A percentile compares a stretch with the other conserved stretches of the same genome.
phyloP scores from a whole-genome alignment of 306 rosid species.

The Clitoria ternatea region DNA sequence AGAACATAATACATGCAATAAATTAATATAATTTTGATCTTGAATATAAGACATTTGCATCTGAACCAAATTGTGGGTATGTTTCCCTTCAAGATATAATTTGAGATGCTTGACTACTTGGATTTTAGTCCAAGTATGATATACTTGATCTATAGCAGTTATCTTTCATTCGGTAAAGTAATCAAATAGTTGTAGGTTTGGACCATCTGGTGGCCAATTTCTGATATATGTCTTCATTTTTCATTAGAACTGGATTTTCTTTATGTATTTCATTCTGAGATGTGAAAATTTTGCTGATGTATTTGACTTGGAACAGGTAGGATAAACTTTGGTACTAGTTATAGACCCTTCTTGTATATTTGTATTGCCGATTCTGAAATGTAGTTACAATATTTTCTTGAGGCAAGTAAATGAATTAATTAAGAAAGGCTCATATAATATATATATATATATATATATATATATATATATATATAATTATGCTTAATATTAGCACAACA shows the following conservation, averaged over 20 bases:
- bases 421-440: not conserved
- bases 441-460: too few relatives aligned
- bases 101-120: not conserved
- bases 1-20: not conserved
- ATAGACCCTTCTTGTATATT: not conserved
- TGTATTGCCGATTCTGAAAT: conserved; percentile 7
- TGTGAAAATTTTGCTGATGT: conserved; percentile 1
- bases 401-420: conserved; percentile 5
- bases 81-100: not conserved
- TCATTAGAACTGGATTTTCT: not conserved
- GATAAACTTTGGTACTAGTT: not conserved
- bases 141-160: not conserved
- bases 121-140: not conserved
- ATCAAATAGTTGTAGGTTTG: not conserved
- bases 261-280: conserved; percentile 19
- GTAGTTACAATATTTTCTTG: not conserved
- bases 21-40: not conserved
- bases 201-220: not conserved
- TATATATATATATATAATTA: not conserved
- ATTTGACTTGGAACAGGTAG: not conserved
- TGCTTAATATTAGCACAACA: not conserved
- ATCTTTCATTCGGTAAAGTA: not conserved
- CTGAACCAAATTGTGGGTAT: not conserved
- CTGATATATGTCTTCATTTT: not conserved
- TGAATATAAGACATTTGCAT: not conserved